Evolutionary conservation across 257 asterid species (phyloP).

Genomic region (Scutellaria baicalensis): DNA sequence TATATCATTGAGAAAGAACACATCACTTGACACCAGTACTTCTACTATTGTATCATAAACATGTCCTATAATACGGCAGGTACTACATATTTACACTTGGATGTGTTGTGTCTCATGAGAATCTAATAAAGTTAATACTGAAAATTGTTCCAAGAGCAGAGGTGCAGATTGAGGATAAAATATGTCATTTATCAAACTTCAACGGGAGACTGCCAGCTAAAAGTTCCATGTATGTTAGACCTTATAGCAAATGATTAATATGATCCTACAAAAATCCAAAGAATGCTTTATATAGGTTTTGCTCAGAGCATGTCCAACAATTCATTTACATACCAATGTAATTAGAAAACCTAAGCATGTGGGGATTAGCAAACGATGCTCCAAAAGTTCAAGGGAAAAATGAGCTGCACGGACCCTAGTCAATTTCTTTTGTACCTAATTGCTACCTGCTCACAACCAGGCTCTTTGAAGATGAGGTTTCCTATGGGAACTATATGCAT

Average conservation of each 20-base stretch:
- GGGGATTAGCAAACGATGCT: not conserved
- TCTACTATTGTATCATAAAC: not conserved
- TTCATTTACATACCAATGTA: not conserved
- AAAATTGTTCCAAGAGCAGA: not conserved
- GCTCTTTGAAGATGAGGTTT: not conserved
- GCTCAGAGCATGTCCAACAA: not conserved
- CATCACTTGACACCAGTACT: not conserved
- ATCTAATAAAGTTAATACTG: not conserved
- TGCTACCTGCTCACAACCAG: not conserved
- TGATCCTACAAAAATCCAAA: not conserved
- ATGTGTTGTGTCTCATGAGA: not conserved
- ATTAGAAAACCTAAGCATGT: not conserved
- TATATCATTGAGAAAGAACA: not conserved
- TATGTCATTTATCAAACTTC: not conserved
- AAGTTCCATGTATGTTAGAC: not conserved
- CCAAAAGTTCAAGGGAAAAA: not conserved
- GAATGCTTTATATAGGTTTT: not conserved
- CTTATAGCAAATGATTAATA: not conserved
- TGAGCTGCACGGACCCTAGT: not conserved
- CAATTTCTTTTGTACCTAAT: not conserved
- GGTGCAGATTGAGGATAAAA: not conserved
- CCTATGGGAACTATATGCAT: not conserved
- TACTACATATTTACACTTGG: not conserved
- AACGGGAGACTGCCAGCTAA: not conserved
- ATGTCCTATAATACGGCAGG: not conserved